phyloP scores from a whole-genome alignment of 495 filamentous ascomycete genomes.

The Sordaria brevicollis region DNA sequence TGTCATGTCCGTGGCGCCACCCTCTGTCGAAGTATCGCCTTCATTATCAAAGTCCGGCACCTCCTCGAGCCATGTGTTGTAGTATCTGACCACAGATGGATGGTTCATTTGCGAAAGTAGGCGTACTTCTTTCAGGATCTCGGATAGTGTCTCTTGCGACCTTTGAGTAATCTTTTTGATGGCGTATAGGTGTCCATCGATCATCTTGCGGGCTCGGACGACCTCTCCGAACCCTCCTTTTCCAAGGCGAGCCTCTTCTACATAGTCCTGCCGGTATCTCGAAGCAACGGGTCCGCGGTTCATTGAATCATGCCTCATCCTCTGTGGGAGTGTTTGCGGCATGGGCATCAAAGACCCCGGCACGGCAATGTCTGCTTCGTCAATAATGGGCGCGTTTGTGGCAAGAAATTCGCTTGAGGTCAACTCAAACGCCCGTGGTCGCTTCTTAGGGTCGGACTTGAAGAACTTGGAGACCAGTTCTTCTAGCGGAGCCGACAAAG shows the following conservation, averaged over 20 bases:
- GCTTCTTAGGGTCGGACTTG: slow-evolving; percentile 67
- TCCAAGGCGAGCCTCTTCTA: slow-evolving; percentile 77
- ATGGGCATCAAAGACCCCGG: slow-evolving; percentile 30
- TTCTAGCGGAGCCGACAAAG: slow-evolving; percentile 59
- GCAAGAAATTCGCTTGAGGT: slow-evolving; percentile 77
- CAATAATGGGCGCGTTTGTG: slow-evolving; percentile 46
- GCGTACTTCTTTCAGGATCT: slow-evolving; percentile 85
- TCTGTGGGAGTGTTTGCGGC: slow-evolving; percentile 26
- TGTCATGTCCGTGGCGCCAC: slow-evolving; percentile 18
- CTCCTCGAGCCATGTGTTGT: slow-evolving; percentile 88
- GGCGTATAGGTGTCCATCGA: slow-evolving; percentile 87
- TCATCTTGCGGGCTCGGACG: slow-evolving; percentile 89
- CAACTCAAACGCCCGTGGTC: slow-evolving; percentile 82
- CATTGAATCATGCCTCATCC: slow-evolving; percentile 41
- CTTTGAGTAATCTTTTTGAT: slow-evolving; percentile 91
- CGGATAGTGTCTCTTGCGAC: slow-evolving; percentile 65
- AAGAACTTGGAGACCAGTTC: slow-evolving; percentile 79
- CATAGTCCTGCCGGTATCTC: slow-evolving; percentile 78
- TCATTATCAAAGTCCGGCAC: slow-evolving; percentile 46
- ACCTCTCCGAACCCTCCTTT: slow-evolving; percentile 96
- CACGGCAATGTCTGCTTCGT: slow-evolving; percentile 25
- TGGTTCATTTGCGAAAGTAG: slow-evolving; percentile 86
- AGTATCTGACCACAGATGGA: slow-evolving; percentile 92
- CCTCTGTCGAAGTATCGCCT: slow-evolving; percentile 49
- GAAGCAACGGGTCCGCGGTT: slow-evolving; percentile 40